Conservation (phyloP, 2,329 filamentous ascomycete species). For the Sphaerulina vaccinii region DNA sequence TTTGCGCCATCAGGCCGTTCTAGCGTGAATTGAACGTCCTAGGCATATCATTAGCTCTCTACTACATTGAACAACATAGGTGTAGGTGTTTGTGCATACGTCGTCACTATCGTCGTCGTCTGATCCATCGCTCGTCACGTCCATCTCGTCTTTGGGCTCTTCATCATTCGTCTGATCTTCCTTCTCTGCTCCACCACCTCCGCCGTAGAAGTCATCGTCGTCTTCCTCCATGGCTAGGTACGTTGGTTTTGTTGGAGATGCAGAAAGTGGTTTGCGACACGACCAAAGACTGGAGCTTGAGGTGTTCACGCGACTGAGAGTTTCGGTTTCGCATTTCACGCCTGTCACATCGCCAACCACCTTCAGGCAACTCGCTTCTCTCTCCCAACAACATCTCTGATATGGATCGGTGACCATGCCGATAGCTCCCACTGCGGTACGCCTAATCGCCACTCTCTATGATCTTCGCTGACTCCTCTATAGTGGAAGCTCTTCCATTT, state of each 20-base stretch:
- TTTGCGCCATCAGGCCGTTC: conserved; percentile 45
- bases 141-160: conserved; percentile 38
- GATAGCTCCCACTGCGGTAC: conserved; percentile 36
- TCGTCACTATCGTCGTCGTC: conserved; percentile 42
- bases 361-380: background rate
- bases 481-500: conserved; percentile 99
- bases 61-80: background rate
- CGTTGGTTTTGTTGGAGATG: background rate
- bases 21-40: conserved; percentile 56
- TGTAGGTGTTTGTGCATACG: conserved; percentile 29
- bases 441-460: background rate
- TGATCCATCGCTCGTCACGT: conserved; percentile 32
- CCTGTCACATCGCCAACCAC: conserved; percentile 4
- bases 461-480: conserved; percentile 6
- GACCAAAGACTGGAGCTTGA: conserved; percentile 1
- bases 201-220: conserved; percentile 53
- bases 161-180: conserved; percentile 32
- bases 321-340: background rate
- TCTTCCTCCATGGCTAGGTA: conserved; percentile 49
- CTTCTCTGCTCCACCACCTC: conserved; percentile 28
- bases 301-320: conserved; percentile 3
- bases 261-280: conserved; percentile 9
- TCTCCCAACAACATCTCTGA: conserved; percentile 2
- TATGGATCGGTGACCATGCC: conserved; percentile 29
- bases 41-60: conserved; percentile 8